Percentiles rank a stretch among this genome's conserved stretches.
Conservation (phyloP, 768 basidiomycete species). For the Crassisporium funariophilum region DNA sequence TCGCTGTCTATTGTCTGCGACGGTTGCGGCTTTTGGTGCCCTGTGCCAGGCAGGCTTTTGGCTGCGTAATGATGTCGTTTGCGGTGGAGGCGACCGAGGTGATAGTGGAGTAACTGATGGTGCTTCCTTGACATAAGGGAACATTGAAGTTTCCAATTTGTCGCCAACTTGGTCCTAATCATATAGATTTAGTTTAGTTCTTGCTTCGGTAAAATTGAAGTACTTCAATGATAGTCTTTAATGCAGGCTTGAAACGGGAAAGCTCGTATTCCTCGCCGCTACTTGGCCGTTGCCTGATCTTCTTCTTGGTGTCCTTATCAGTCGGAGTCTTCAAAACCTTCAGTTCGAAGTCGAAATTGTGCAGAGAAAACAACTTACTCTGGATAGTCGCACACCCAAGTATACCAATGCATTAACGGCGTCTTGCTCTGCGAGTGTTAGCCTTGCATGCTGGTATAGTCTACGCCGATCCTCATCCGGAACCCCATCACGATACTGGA, state of each 20-base stretch:
- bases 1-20: slow-evolving; percentile 65
- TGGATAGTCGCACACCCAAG: slow-evolving; percentile 81
- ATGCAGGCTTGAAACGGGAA: slow-evolving; percentile 86
- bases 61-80: slow-evolving; percentile 79
- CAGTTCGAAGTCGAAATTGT: background rate
- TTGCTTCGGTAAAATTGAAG: background rate
- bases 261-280: slow-evolving; percentile 97
- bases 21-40: slow-evolving; percentile 53
- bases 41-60: slow-evolving; percentile 90
- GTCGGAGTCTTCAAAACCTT: slow-evolving; percentile 53
- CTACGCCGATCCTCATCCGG: slow-evolving; percentile 97
- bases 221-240: slow-evolving; percentile 86
- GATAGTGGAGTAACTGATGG: slow-evolving; percentile 53
- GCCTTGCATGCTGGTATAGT: slow-evolving; percentile 91
- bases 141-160: slow-evolving; percentile 74
- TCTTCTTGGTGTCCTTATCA: slow-evolving; percentile 81
- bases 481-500: slow-evolving; percentile 93
- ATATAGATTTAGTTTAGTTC: background rate
- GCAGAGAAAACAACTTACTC: slow-evolving; percentile 54
- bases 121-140: slow-evolving; percentile 89
- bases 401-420: slow-evolving; percentile 85
- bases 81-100: slow-evolving; percentile 54
- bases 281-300: slow-evolving; percentile 71
- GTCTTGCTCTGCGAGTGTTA: slow-evolving; percentile 89
- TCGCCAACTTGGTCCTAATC: slow-evolving; percentile 78